Conservation (phyloP, 352 stramenopile genomes). For the Paralagenidium karlingii region DNA sequence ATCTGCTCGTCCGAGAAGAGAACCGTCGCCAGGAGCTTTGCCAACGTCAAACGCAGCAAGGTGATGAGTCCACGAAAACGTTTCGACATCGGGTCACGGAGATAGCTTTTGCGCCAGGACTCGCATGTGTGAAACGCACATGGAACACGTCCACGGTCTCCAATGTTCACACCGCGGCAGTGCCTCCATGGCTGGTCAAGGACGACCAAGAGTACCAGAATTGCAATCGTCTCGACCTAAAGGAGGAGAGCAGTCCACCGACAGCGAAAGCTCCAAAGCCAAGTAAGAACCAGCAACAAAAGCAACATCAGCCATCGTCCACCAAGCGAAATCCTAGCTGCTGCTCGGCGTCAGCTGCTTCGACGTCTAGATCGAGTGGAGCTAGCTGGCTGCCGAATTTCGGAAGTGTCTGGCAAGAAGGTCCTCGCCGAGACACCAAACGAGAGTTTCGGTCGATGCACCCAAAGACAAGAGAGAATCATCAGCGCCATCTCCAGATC, state of each 20-base stretch:
- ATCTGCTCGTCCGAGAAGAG: slow-evolving; percentile 35
- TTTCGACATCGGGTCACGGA: slow-evolving; percentile 34
- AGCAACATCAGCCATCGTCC: too few relatives aligned
- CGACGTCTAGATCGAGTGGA: too few relatives aligned
- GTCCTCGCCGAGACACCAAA: slow-evolving; percentile 40
- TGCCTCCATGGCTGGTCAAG: slow-evolving; percentile 65
- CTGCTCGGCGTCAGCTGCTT: too few relatives aligned
- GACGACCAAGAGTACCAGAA: slow-evolving; percentile 58
- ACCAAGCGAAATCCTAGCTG: slow-evolving; percentile 8
- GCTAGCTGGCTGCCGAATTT: slow-evolving; percentile 65
- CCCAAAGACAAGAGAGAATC: too few relatives aligned
- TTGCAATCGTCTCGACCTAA: slow-evolving; percentile 20
- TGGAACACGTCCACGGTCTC: slow-evolving; percentile 22
- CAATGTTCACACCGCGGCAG: slow-evolving; percentile 49
- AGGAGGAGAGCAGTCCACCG: slow-evolving; percentile 1
- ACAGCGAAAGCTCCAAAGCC: slow-evolving; percentile 2
- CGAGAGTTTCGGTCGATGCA: slow-evolving; percentile 38
- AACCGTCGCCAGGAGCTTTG: slow-evolving; percentile 10
- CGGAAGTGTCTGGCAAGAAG: slow-evolving; percentile 62
- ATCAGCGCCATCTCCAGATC: too few relatives aligned
- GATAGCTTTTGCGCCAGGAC: slow-evolving; percentile 17
- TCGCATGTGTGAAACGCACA: slow-evolving; percentile 24
- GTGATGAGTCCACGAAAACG: background rate
- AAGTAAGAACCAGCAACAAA: slow-evolving; percentile 1
- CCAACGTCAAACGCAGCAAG: too few relatives aligned